Evolutionary conservation across 345 rosid genomes (phyloP).

Genomic region (Salix exigua): DNA sequence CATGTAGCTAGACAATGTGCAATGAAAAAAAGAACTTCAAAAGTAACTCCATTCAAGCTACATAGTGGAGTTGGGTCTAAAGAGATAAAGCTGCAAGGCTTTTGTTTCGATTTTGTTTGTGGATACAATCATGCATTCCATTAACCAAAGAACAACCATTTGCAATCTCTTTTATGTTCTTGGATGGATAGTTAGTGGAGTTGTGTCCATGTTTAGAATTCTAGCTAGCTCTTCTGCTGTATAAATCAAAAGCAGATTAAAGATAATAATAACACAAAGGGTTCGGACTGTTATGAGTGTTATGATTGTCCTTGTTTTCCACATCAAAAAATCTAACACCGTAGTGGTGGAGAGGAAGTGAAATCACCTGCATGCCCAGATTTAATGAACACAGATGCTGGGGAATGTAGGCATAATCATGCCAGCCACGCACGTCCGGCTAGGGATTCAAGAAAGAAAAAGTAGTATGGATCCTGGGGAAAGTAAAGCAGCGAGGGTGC

Average conservation of each 20-base stretch:
- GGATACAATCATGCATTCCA: background rate
- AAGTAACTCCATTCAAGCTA: background rate
- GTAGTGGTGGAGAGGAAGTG: background rate
- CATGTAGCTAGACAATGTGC: background rate
- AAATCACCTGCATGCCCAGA: conserved; percentile 8
- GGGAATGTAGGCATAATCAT: conserved; percentile 3
- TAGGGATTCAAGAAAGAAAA: conserved; percentile 12
- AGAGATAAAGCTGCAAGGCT: background rate
- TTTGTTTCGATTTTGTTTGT: background rate
- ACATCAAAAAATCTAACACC: background rate
- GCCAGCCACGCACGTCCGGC: conserved; percentile 9
- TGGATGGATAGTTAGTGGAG: background rate
- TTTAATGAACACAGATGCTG: background rate
- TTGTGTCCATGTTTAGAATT: background rate
- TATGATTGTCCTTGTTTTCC: background rate
- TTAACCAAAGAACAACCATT: background rate
- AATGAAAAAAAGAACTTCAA: background rate
- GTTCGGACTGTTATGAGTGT: too few relatives aligned
- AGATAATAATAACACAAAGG: background rate
- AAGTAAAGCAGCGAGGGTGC: conserved; percentile 22
- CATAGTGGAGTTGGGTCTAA: background rate
- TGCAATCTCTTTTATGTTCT: background rate
- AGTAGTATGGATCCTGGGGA: conserved; percentile 23
- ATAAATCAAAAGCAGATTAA: background rate
- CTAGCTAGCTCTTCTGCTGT: background rate